Percentiles rank a stretch among this genome's conserved stretches.
Conservation (phyloP, 1,139 yeast genomes). For the Lodderomyces orthopsilosis region DNA sequence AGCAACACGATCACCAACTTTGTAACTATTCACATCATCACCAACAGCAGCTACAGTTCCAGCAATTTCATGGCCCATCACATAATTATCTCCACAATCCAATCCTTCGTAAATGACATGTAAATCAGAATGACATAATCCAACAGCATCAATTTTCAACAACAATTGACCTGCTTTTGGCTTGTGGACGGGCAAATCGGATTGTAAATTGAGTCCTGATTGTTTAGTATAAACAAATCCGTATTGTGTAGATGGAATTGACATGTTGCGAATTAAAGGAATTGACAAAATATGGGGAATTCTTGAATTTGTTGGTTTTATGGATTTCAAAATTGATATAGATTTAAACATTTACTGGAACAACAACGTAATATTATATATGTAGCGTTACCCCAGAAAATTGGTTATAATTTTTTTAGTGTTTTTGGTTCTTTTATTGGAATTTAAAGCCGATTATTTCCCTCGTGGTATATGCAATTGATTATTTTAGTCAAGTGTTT, state of each 20-base stretch:
- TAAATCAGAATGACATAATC: conserved; percentile 45
- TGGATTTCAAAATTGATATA: background rate
- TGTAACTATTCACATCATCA: conserved; percentile 7
- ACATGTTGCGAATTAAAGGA: conserved; percentile 9
- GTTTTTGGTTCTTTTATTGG: background rate
- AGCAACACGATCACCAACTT: conserved; percentile 17
- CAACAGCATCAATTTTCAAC: conserved; percentile 43
- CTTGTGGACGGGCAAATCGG: conserved; percentile 24
- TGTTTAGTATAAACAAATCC: conserved; percentile 12
- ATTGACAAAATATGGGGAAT: background rate
- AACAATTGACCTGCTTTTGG: conserved; percentile 33
- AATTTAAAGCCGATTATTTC: background rate
- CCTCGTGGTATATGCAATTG: background rate
- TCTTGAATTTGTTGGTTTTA: background rate
- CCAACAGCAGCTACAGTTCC: conserved; percentile 27
- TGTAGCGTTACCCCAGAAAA: background rate
- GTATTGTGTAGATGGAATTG: conserved; percentile 16
- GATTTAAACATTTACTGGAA: background rate
- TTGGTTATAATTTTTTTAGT: background rate
- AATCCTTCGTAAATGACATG: conserved; percentile 27
- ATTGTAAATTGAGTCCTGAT: conserved; percentile 13
- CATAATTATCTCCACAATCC: conserved; percentile 20
- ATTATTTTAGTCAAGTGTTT: too few species aligned
- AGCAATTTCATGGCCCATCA: conserved; percentile 51
- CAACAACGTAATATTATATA: background rate